phyloP scores from a whole-genome alignment of 1,284 basidiomycete species.

The Xerocomus cyaneibrunnescens region DNA sequence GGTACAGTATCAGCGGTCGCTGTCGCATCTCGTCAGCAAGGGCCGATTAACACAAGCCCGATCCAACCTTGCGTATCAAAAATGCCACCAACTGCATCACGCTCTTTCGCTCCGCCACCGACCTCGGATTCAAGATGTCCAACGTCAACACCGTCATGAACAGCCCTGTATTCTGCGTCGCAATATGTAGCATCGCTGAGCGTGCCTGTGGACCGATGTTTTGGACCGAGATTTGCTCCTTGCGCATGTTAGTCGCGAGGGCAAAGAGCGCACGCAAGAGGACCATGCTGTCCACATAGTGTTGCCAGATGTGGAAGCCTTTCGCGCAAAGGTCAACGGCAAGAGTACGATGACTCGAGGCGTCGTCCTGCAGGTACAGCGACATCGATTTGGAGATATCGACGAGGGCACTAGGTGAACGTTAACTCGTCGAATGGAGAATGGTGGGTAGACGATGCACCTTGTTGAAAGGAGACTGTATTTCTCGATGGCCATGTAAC shows the following conservation, averaged over 20 bases:
- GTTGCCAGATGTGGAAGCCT: slow-evolving; percentile 93
- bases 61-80: slow-evolving; percentile 80
- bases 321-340: slow-evolving; percentile 89
- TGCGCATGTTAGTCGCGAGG: slow-evolving; percentile 71
- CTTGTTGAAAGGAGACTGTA: slow-evolving; percentile 73
- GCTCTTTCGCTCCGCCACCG: slow-evolving; percentile 78
- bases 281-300: slow-evolving; percentile 90
- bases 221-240: slow-evolving; percentile 64
- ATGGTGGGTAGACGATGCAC: slow-evolving; percentile 39
- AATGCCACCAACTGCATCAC: slow-evolving; percentile 95
- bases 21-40: slow-evolving; percentile 32
- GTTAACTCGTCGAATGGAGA: background rate
- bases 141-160: slow-evolving; percentile 95
- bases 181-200: slow-evolving; percentile 82
- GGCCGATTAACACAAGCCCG: background rate
- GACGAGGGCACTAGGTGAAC: slow-evolving; percentile 63
- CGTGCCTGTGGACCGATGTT: slow-evolving; percentile 71
- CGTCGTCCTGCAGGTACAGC: slow-evolving; percentile 72
- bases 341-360: slow-evolving; percentile 63
- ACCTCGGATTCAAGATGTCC: slow-evolving; percentile 84
- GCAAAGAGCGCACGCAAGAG: slow-evolving; percentile 85
- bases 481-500: slow-evolving; percentile 80
- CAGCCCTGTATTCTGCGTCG: slow-evolving; percentile 79
- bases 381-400: slow-evolving; percentile 84
- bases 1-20: slow-evolving; percentile 84